Evolutionary conservation across 352 stramenopile genomes (phyloP).

Genomic region (Phytopythium ostracodes): DNA sequence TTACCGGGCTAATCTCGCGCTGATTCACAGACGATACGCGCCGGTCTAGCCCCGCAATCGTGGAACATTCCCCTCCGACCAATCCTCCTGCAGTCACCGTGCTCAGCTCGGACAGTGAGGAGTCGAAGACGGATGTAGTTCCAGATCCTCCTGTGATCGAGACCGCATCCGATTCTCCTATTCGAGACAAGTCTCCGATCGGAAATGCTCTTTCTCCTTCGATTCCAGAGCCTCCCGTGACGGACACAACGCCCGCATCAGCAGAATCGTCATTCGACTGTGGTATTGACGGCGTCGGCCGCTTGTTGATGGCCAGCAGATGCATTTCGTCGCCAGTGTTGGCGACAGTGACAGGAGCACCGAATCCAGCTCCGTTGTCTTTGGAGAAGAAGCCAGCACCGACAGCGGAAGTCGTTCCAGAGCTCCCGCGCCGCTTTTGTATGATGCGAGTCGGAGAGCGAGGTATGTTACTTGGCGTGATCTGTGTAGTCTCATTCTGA

Average conservation of each 20-base stretch:
- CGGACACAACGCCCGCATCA: neutral
- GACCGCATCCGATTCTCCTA: neutral
- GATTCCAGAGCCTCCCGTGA: too few species aligned
- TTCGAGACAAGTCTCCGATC: neutral
- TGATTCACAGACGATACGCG: neutral
- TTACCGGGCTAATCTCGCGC: neutral
- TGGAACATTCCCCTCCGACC: neutral
- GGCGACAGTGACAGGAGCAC: neutral
- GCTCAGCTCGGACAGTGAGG: slow-evolving; percentile 11
- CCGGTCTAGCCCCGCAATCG: neutral
- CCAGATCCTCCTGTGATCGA: neutral
- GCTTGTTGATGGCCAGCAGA: neutral
- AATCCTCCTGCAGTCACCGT: slow-evolving; percentile 8
- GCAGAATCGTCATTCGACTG: neutral
- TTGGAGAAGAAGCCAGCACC: neutral
- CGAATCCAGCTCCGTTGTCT: neutral
- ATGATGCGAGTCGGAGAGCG: slow-evolving; percentile 8
- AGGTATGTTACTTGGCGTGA: neutral
- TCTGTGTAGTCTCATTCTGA: neutral
- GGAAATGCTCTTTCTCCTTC: neutral
- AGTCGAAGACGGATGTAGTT: slow-evolving; percentile 9
- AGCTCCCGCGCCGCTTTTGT: slow-evolving; percentile 3
- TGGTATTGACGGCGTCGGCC: neutral
- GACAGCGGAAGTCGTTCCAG: slow-evolving; percentile 6
- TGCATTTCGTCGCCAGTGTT: neutral